Evolutionary conservation across 2,329 filamentous ascomycete genomes (phyloP).

Genomic region (Elsinoe necatrix): DNA sequence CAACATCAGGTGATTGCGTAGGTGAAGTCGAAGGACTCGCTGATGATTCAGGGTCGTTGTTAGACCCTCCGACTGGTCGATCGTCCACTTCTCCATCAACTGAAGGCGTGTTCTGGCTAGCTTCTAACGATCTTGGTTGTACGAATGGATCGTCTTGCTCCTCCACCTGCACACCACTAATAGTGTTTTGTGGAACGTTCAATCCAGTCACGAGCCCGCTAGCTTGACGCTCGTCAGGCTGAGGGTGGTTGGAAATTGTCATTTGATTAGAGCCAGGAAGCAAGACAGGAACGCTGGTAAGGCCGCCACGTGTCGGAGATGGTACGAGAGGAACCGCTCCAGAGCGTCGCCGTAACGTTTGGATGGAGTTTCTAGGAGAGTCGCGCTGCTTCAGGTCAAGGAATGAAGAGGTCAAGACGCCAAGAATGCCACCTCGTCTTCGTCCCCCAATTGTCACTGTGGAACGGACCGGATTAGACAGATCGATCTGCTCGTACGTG

Average conservation of each 20-base stretch:
- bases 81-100: not conserved
- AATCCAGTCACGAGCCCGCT: not conserved
- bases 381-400: constrained; percentile 14
- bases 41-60: not conserved
- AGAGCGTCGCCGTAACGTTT: not conserved
- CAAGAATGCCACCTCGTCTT: constrained; percentile 59
- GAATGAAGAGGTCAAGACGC: constrained; percentile 58
- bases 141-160: not conserved
- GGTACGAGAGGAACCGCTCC: constrained; percentile 1
- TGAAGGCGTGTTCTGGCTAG: too few relatives aligned
- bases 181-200: not conserved
- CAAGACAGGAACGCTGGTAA: not conserved
- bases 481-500: constrained; percentile 54
- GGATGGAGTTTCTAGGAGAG: not conserved
- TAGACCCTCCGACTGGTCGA: not conserved
- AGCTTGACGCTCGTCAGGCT: not conserved
- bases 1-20: not conserved
- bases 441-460: constrained; percentile 48
- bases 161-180: not conserved
- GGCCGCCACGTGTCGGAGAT: not conserved
- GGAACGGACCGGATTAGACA: constrained; percentile 46
- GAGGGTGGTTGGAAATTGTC: not conserved
- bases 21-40: not conserved
- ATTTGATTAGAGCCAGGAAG: not conserved
- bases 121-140: not conserved